Base-by-base conservation (phyloP, 2,329 filamentous ascomycete species). In the Sporothrix globosa region DNA sequence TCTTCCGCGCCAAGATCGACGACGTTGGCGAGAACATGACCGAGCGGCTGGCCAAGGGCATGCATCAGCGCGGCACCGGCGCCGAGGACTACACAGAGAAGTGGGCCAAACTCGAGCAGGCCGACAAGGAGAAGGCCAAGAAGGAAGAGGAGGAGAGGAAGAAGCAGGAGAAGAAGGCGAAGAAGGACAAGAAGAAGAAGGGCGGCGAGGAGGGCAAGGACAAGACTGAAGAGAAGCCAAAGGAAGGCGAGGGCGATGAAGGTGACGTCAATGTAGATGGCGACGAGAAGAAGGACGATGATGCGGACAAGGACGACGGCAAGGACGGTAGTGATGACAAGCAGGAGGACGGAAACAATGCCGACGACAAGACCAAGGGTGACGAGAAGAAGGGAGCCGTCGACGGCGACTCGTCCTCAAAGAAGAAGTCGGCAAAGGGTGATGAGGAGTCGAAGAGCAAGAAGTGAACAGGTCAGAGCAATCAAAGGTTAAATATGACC, bases 1-100 rank as follows among this genome's bases (percentile, higher is more conserved):
- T 97, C 73, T 93, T 92, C 53, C 89, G 94, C 72, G 91, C 93
- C 76, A 91, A 94, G 82, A 89, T 96, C 74, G 85, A 81, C 67
- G 79, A 79, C 19, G 78, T 77, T 4, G 75, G 76, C 44, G 77
- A 78, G 21, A 76, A 81, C 48, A 78, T 77, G 7, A 73, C 66
- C 7, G 52, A 75, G 27, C 80, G 80, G 1, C 69, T 85, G 60
- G 74, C 74, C 48, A 77, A 82, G 44, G 82, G 79, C 68, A 77
- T 86, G 68, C 76, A 78, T 70, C 75, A 76, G 66, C 71, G 70
- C 48, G 71, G 68, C 9, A 44, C 46, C 30, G 24, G 79, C 76
- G n/a, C 75, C 75, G 39, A 79, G 72, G n/a, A 75, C 69, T 70
- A 73, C 79, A 34, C 78, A 0, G 78, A 78, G 54, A 79, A 87